Evolutionary conservation across 1,284 basidiomycete genomes (phyloP), one percentile per base, ranked within the genome.

Genomic region (Rhodotorula sp.): DNA sequence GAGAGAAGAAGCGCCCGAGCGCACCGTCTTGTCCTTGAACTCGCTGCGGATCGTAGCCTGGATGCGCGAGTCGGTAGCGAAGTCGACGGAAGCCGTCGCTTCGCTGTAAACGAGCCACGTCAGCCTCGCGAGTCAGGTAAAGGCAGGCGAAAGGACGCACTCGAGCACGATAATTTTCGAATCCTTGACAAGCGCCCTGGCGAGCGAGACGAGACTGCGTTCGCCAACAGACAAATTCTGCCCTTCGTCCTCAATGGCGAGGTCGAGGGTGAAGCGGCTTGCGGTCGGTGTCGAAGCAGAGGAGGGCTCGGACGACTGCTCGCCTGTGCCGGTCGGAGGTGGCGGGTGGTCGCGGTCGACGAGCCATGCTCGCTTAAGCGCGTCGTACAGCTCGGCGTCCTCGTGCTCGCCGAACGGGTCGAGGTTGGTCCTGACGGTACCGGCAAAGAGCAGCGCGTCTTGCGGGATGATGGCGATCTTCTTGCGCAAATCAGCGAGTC

Each of bases 21-120:
- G 59, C 29, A 68, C 62, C 0, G 92, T 94, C 62, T 89, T 86
- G 77, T 90, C 87, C 56, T 82, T 82, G 81, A 94, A 94, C 81
- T 92, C 91, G 57, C 84, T 84, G 4, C 89, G 84, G 72, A 94
- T 93, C n/a, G 91, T 93, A 71, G 88, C 84, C 79, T 94, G 91
- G 70, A 94, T 91, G 72, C 89, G 89, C 70, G 86, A 83, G 80
- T 94, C 91, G 0, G 91, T 93, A 79, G 90, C 79, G 36, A 78
- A 73, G 62, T 81, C 79, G 52, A 91, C 79, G 4, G 88, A 89
- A 27, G 89, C 89, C 82, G 74, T 68, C 48, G 71, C 68, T 62
- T 53, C 59, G 57, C 54, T 65, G 56, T 39, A 46, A 29, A 58
- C 4, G 27, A n/a, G 17, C 9, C 8, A 36, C 7, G 49, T 52